Percentiles rank a stretch among this genome's conserved stretches.
Conservation (phyloP, 345 rosid genomes). For the Brassica juncea region DNA sequence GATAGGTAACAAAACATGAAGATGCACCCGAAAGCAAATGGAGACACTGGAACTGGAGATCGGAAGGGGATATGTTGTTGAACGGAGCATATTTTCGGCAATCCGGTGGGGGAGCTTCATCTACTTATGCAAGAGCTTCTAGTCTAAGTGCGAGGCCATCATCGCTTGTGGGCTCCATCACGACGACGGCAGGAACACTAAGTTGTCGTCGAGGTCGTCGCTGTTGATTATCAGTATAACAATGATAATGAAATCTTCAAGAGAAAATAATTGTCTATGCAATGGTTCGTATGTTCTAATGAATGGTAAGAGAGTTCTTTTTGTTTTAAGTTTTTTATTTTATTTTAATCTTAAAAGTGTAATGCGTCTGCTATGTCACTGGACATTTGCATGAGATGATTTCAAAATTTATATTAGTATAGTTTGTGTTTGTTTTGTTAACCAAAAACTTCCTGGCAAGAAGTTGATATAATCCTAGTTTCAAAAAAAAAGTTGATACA, state of each 20-base stretch:
- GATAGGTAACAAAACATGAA: slow-evolving; percentile 75
- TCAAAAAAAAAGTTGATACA: too few relatives aligned
- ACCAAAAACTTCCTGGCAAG: not conserved
- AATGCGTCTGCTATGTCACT: slow-evolving; percentile 36
- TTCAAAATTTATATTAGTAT: not conserved
- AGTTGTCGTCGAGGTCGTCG: slow-evolving; percentile 57
- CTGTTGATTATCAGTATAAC: slow-evolving; percentile 39
- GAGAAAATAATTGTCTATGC: slow-evolving; percentile 13
- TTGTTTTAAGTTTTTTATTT: not conserved
- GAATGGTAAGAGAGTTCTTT: not conserved
- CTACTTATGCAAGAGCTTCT: slow-evolving; percentile 65
- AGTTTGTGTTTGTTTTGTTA: not conserved
- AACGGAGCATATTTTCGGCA: slow-evolving; percentile 73
- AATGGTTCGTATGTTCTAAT: slow-evolving; percentile 17
- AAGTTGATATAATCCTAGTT: not conserved
- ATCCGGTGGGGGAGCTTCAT: slow-evolving; percentile 55
- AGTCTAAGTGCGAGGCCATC: slow-evolving; percentile 78
- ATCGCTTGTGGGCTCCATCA: slow-evolving; percentile 60
- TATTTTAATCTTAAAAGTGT: slow-evolving; percentile 4
- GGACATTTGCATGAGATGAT: slow-evolving; percentile 30
- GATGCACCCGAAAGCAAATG: slow-evolving; percentile 66
- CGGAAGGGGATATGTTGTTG: slow-evolving; percentile 68
- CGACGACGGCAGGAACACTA: slow-evolving; percentile 61
- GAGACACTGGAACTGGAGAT: slow-evolving; percentile 75
- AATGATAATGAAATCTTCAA: slow-evolving; percentile 1